phyloP scores from a whole-genome alignment of 1,284 basidiomycete genomes.

The Ceratobasidium papillatum region DNA sequence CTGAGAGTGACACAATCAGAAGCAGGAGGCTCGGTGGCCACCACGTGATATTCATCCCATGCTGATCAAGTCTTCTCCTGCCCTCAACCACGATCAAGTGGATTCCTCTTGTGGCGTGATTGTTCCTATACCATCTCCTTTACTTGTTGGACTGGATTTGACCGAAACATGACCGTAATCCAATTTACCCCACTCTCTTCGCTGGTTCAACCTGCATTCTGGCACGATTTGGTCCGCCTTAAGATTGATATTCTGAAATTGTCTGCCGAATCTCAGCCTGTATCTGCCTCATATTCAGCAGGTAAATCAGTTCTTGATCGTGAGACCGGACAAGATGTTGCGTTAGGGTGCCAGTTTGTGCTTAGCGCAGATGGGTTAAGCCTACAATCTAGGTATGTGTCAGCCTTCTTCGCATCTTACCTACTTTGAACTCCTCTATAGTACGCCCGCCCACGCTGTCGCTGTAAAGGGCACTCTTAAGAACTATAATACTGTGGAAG shows the following conservation, averaged over 20 bases:
- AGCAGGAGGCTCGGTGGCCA: background rate
- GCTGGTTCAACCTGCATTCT: slow-evolving; percentile 89
- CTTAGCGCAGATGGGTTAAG: slow-evolving; percentile 69
- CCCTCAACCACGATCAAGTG: slow-evolving; percentile 36
- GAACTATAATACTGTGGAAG: slow-evolving; percentile 96
- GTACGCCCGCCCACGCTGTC: slow-evolving; percentile 57
- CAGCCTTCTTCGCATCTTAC: background rate
- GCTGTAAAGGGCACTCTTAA: slow-evolving; percentile 74
- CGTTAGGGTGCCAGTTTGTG: slow-evolving; percentile 66
- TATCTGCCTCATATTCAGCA: slow-evolving; percentile 74
- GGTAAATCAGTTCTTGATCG: slow-evolving; percentile 79
- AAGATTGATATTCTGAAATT: slow-evolving; percentile 93
- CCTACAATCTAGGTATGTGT: slow-evolving; percentile 53
- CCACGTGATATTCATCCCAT: background rate
- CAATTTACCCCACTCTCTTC: slow-evolving; percentile 91
- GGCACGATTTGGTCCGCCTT: slow-evolving; percentile 87
- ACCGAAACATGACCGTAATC: slow-evolving; percentile 55
- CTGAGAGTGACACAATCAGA: background rate
- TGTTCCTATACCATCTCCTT: background rate
- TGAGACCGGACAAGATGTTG: slow-evolving; percentile 71
- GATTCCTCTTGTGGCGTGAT: background rate
- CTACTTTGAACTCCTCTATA: slow-evolving; percentile 45
- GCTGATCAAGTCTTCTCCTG: background rate
- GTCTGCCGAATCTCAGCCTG: slow-evolving; percentile 72
- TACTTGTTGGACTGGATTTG: background rate